phyloP scores from a whole-genome alignment of 2,329 filamentous ascomycete species.

The Sporothrix curviconia region DNA sequence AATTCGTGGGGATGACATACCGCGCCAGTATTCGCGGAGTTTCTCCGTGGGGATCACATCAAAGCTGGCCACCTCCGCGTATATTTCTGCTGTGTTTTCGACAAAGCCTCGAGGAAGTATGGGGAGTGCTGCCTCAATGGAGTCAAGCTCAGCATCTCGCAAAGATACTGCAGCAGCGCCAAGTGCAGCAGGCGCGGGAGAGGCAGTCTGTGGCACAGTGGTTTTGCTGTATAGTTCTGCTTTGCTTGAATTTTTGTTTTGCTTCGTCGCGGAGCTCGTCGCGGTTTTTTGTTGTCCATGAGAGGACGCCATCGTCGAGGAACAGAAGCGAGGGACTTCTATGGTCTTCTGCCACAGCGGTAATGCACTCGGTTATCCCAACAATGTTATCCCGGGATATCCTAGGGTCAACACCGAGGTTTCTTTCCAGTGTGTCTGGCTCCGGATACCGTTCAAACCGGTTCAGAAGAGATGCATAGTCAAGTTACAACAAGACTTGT shows the following conservation, averaged over 20 bases:
- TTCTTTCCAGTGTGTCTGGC: no score
- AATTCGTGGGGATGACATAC: constrained; percentile 28
- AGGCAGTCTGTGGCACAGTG: not conserved
- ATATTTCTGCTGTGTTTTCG: constrained; percentile 45
- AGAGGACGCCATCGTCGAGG: no score
- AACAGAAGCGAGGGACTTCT: no score
- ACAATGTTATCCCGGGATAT: no score
- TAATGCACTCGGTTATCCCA: no score
- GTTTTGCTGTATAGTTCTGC: no score
- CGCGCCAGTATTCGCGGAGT: constrained; percentile 51
- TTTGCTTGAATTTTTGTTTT: no score
- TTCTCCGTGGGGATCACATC: constrained; percentile 45
- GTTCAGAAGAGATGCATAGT: no score
- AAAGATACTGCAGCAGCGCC: not conserved
- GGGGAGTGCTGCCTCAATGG: constrained; percentile 26
- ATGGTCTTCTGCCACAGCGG: no score
- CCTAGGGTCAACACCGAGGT: no score
- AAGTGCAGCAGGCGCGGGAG: not conserved
- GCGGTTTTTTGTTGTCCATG: not conserved
- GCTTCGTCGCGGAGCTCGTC: not conserved
- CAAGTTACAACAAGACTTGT: no score
- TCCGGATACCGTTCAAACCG: no score
- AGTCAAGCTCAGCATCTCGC: not conserved
- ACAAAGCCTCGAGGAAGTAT: constrained; percentile 53
- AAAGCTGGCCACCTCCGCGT: constrained; percentile 48